Evolutionary conservation across 345 rosid genomes (phyloP), one percentile per base, ranked within the genome.

Genomic region (Gossypium anomalum): DNA sequence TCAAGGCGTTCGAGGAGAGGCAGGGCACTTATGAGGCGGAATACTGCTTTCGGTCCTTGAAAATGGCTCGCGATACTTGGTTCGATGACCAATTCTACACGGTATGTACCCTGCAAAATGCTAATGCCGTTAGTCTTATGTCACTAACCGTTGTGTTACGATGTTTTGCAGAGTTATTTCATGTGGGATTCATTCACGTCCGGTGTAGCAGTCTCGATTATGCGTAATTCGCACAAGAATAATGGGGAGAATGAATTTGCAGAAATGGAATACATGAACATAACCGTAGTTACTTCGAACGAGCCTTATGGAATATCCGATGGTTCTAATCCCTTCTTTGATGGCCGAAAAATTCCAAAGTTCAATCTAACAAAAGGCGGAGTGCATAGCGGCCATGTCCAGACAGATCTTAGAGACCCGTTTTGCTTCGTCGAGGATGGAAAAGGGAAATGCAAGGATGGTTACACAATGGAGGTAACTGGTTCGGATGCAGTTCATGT

Each of bases 171-270:
- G 98, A 92, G 93, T 83, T 92, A 88, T 74, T 92, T 85, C 87
- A 90, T 94, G 98, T 94, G 97, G 98, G 97, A 92, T 56, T 92
- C 98, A 8, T 94, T 94, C 65, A 81, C 86, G 51, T 81, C 90
- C 3, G 95, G 97, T 43, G 93, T 94, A 3, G 98, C 93, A 8
- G 85, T 86, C 70, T 92, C 97, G 62, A 86, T 80, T 63, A 89
- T 94, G 92, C 79, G 81, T 2, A 89, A 86, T 53, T 77, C 75
- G 23, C 67, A 44, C 27, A 86, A 72, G 7, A 23, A 76, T n/a
- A 58, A 74, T 12, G 83, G 89, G 38, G 89, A 88, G 81, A 92
- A 92, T 58, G 95, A 94, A 65, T 92, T 90, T 67, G 91, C 95
- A 0, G 95, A 85, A 79, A 89, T 94, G 97, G 91, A 90, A 78